Percentiles rank a stretch among this genome's conserved stretches.
Conservation (phyloP, 148 eudicot genomes). For the Vaccinium vitisidaea region DNA sequence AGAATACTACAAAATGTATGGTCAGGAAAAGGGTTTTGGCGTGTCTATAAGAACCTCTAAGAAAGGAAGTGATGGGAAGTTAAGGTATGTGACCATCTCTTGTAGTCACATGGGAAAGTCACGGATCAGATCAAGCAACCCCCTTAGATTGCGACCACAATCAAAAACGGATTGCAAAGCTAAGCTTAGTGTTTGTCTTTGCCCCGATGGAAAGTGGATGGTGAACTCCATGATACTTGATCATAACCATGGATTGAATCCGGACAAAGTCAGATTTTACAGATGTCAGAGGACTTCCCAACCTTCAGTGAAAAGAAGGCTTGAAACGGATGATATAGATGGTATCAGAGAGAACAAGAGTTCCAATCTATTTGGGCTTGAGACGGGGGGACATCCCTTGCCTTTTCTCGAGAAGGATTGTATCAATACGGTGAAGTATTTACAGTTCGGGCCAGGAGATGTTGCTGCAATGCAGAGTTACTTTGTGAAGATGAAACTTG, state of each 20-base stretch:
- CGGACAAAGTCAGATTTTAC: neutral
- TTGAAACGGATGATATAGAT: neutral
- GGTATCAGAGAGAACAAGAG: neutral
- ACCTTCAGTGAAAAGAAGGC: neutral
- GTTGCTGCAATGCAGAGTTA: neutral
- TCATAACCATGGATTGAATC: neutral
- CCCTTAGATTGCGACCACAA: neutral
- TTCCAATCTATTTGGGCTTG: neutral
- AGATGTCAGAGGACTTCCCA: neutral
- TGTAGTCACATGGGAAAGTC: neutral
- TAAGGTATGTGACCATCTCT: neutral
- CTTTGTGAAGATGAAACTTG: neutral
- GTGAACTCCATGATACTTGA: neutral
- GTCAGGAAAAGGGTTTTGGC: neutral
- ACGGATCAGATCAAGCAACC: neutral
- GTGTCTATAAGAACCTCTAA: neutral
- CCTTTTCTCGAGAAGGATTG: neutral
- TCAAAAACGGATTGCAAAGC: slow-evolving; percentile 7
- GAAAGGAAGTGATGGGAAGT: neutral
- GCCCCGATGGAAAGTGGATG: slow-evolving; percentile 3
- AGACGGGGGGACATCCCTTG: neutral
- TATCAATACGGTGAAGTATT: neutral
- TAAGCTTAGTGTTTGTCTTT: neutral
- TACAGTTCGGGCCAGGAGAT: neutral
- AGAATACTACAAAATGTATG: neutral